phyloP scores from a whole-genome alignment of 2,329 filamentous ascomycete genomes.

The Botrytis porri region DNA sequence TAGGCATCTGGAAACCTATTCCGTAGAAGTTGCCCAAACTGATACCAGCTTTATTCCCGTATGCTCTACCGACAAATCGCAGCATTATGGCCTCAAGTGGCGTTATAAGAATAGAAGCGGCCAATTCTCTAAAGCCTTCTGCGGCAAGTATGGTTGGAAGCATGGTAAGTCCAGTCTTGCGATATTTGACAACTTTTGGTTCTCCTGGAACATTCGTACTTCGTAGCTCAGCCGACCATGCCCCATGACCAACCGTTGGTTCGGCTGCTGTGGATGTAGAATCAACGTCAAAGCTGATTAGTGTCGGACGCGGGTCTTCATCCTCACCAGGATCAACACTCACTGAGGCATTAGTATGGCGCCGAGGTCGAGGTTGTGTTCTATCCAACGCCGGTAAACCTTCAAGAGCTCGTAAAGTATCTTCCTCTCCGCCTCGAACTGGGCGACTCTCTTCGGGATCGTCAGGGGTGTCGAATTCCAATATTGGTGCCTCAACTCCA shows the following conservation, averaged over 20 bases:
- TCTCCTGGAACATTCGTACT: conserved; percentile 36
- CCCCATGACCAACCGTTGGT: conserved; percentile 27
- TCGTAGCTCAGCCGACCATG: conserved; percentile 39
- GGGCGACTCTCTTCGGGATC: conserved; percentile 19
- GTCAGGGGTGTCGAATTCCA: conserved; percentile 32
- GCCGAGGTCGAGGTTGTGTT: conserved; percentile 21
- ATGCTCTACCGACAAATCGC: conserved; percentile 33
- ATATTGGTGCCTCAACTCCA: conserved; percentile 22
- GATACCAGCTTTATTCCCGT: conserved; percentile 27
- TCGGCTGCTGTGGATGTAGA: conserved; percentile 27
- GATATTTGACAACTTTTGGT: conserved; percentile 31
- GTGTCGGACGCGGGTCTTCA: conserved; percentile 36
- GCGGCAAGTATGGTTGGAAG: conserved; percentile 37
- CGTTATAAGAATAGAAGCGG: conserved; percentile 32
- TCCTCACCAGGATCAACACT: conserved; percentile 30
- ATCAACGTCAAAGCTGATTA: conserved; percentile 40
- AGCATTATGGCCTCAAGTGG: conserved; percentile 38
- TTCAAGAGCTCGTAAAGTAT: conserved; percentile 36
- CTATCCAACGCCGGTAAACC: conserved; percentile 30
- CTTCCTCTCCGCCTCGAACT: conserved; percentile 28
- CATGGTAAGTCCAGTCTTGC: conserved; percentile 37
- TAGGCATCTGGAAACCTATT: conserved; percentile 20
- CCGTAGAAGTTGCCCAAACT: conserved; percentile 28
- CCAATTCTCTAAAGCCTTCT: conserved; percentile 35
- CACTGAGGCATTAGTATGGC: conserved; percentile 29